These are phyloP conservation scores for Tylopilus orsonianus DNA, from an alignment of 1,284 basidiomycete genomes.

Conservation along the genomic window DNA sequence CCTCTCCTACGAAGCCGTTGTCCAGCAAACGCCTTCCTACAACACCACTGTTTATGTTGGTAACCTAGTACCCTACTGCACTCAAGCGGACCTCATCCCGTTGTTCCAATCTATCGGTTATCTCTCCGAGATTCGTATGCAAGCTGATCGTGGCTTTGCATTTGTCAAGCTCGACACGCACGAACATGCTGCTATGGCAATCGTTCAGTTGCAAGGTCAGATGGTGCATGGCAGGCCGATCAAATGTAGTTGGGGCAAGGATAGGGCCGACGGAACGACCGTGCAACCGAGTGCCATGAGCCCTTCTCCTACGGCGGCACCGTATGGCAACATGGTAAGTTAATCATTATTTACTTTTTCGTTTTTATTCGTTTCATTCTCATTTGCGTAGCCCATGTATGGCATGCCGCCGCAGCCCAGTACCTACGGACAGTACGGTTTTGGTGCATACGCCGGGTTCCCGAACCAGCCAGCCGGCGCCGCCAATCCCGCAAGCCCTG, in stretches of 20 bases:
- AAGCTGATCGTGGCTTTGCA: constrained; percentile 96
- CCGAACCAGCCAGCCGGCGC: constrained; percentile 53
- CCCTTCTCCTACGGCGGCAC: constrained; percentile 62
- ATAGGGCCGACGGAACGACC: constrained; percentile 72
- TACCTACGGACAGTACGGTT: constrained; percentile 78
- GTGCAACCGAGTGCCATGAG: constrained; percentile 57
- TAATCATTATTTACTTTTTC: constrained; percentile 1
- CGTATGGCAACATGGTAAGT: constrained; percentile 74
- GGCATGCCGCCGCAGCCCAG: constrained; percentile 84
- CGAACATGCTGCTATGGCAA: constrained; percentile 96
- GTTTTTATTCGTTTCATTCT: constrained; percentile 7
- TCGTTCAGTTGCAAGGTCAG: constrained; percentile 92
- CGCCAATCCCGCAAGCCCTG: constrained; percentile 55
- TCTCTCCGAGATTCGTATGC: constrained; percentile 97
- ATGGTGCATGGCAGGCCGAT: constrained; percentile 94
- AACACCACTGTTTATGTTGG: constrained; percentile 98
- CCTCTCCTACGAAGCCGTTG: constrained; percentile 84
- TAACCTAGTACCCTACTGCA: constrained; percentile 94
- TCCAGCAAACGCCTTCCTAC: constrained; percentile 85
- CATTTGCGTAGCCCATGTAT: constrained; percentile 67
- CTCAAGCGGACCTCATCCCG: constrained; percentile 93
- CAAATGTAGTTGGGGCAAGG: constrained; percentile 99
- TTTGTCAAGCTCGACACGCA: constrained; percentile 98
- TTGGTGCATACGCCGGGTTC: constrained; percentile 71
- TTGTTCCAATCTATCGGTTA: constrained; percentile 97